Evolutionary conservation across 345 rosid genomes (phyloP).

Genomic region (Populus ilicifolia): DNA sequence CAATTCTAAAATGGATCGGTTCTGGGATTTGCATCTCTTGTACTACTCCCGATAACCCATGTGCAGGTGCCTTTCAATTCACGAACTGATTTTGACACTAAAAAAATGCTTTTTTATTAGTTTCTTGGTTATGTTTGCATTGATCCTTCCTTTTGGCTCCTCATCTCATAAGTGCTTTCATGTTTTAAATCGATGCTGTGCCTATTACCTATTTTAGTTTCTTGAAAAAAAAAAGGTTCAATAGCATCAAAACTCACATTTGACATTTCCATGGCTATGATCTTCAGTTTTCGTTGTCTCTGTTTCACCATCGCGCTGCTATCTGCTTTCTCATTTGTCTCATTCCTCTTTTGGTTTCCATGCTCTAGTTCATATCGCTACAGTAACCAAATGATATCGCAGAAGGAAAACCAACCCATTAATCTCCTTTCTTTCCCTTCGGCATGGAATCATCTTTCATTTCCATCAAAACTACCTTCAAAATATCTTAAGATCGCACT

Average conservation of each 20-base stretch:
- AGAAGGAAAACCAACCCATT: slow-evolving; percentile 36
- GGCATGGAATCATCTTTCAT: slow-evolving; percentile 76
- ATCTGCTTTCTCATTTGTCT: slow-evolving; percentile 50
- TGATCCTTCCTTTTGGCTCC: background rate
- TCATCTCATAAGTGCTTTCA: background rate
- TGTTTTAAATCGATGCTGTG: slow-evolving; percentile 8
- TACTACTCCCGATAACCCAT: slow-evolving; percentile 17
- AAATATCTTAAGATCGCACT: slow-evolving; percentile 65
- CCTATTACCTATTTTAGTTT: slow-evolving; percentile 4
- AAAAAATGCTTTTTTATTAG: background rate
- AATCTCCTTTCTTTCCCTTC: slow-evolving; percentile 56
- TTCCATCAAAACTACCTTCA: slow-evolving; percentile 33
- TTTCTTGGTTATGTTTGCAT: background rate
- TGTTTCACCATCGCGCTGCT: slow-evolving; percentile 41
- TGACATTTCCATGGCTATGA: slow-evolving; percentile 41
- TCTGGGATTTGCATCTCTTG: slow-evolving; percentile 8
- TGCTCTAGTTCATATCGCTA: slow-evolving; percentile 42
- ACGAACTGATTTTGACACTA: background rate
- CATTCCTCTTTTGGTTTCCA: slow-evolving; percentile 49
- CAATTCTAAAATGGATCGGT: background rate
- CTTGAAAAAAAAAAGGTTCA: background rate
- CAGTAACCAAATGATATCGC: slow-evolving; percentile 19
- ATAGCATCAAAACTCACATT: slow-evolving; percentile 6
- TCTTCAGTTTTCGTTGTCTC: slow-evolving; percentile 49
- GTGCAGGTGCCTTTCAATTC: slow-evolving; percentile 31